Evolutionary conservation across 805 yeast species (phyloP).

Genomic region (Phaffomyces thermotolerans): DNA sequence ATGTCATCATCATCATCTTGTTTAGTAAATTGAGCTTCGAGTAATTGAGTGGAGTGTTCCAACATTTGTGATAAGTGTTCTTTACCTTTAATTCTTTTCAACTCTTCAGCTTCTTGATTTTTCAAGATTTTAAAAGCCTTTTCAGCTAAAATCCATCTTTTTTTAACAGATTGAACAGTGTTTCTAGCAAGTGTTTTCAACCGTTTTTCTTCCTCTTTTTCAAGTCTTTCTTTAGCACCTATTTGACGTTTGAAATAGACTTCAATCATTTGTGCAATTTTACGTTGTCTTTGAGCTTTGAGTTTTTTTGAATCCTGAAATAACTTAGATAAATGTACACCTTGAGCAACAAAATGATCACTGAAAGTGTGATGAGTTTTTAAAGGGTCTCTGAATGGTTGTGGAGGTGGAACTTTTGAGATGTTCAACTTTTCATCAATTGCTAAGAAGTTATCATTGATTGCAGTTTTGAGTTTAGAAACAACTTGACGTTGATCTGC

Average conservation of each 20-base stretch:
- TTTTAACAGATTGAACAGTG: slow-evolving; percentile 78
- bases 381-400: slow-evolving; percentile 42
- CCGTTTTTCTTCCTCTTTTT: slow-evolving; percentile 67
- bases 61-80: slow-evolving; percentile 82
- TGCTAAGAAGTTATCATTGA: slow-evolving; percentile 34
- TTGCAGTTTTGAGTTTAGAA: slow-evolving; percentile 39
- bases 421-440: slow-evolving; percentile 38
- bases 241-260: slow-evolving; percentile 77
- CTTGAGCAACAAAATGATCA: slow-evolving; percentile 75
- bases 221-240: slow-evolving; percentile 81
- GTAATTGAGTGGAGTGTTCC: slow-evolving; percentile 82
- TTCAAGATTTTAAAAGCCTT: slow-evolving; percentile 71
- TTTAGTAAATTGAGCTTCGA: slow-evolving; percentile 73
- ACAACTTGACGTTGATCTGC: slow-evolving; percentile 42
- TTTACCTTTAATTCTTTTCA: slow-evolving; percentile 74
- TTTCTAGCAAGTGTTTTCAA: slow-evolving; percentile 66
- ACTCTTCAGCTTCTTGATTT: slow-evolving; percentile 70
- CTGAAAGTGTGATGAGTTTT: slow-evolving; percentile 43
- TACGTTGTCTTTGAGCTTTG: slow-evolving; percentile 61
- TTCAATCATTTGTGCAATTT: slow-evolving; percentile 76
- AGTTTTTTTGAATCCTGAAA: slow-evolving; percentile 58
- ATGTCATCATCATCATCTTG: slow-evolving; percentile 25
- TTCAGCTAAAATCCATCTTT: slow-evolving; percentile 85
- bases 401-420: slow-evolving; percentile 34
- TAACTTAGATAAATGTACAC: slow-evolving; percentile 59